Evolutionary conservation across 345 rosid genomes (phyloP), one percentile per base, ranked within the genome.

Genomic region (Balakata baccata): DNA sequence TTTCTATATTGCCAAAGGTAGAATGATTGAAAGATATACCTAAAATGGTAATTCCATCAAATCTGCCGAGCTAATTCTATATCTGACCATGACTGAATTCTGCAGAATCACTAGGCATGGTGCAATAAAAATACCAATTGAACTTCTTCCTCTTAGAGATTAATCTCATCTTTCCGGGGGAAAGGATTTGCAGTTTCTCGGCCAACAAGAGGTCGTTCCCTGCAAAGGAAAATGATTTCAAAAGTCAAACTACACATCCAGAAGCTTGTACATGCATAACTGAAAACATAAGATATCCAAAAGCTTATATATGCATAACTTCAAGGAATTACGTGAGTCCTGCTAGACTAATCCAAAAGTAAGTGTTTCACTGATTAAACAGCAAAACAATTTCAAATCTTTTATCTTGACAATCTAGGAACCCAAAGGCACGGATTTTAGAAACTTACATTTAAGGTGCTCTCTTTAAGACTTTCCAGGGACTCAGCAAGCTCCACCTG

Each of bases 401-500:
- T 29, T 29, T 29, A 29, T 29, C 1, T 29, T 29, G 34, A 29
- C 34, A 29, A 29, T 29, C 34, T 29, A 29, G 34, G 34, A 29
- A 29, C 10, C 47, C 10, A 10, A 43, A 43, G 47, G 6, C 47
- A 43, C 10, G 47, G 64, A 25, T 39, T 62, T 2, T 38, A 70
- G 14, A 51, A 80, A 84, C 89, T 86, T 86, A 91, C 98, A 71
- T 78, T 39, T 67, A 83, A 76, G 76, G 73, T 77, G 74, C 76
- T 75, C 41, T 85, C 86, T 69, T 87, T 90, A 68, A 92, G 75
- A 80, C 77, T 82, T 78, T 94, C 98, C 45, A 94, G 79, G 34
- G 94, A 87, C 70, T 89, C 89, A 13, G 98, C 91, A n/a, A 94
- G 94, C 76, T 94, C 94, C 25, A 92, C 81, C 85, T 94, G 98